Conservation (phyloP, 1,284 basidiomycete genomes). For the Tremellales sp. region DNA sequence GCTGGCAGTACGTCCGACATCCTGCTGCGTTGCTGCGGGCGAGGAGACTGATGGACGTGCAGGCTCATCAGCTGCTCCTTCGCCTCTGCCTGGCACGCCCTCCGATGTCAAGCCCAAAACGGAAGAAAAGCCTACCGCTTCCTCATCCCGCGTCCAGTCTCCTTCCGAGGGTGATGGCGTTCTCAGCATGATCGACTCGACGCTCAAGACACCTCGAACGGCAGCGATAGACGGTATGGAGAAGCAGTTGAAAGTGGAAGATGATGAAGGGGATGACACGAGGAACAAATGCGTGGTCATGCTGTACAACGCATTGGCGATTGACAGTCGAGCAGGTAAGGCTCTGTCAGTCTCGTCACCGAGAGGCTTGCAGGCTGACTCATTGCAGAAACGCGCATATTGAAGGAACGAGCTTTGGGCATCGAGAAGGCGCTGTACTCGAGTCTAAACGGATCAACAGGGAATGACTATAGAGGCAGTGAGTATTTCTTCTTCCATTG, state of each 20-base stretch:
- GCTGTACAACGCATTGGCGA: slow-evolving; percentile 83
- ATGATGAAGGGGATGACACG: slow-evolving; percentile 56
- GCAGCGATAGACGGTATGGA: slow-evolving; percentile 66
- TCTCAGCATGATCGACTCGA: slow-evolving; percentile 50
- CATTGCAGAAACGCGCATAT: slow-evolving; percentile 39
- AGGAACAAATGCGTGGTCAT: slow-evolving; percentile 86
- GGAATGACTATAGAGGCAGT: slow-evolving; percentile 49
- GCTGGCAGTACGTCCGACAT: slow-evolving; percentile 28
- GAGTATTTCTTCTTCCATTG: too few species aligned
- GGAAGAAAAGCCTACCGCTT: slow-evolving; percentile 6
- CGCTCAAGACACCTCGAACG: slow-evolving; percentile 54
- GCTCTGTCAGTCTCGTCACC: slow-evolving; percentile 22
- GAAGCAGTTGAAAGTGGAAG: slow-evolving; percentile 25
- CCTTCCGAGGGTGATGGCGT: slow-evolving; percentile 5
- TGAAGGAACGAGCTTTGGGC: slow-evolving; percentile 47
- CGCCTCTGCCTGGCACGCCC: slow-evolving; percentile 12
- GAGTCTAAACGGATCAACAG: slow-evolving; percentile 35
- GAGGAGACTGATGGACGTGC: slow-evolving; percentile 2
- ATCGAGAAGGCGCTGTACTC: slow-evolving; percentile 50
- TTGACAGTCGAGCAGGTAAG: slow-evolving; percentile 79
- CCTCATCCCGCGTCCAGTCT: slow-evolving; percentile 9
- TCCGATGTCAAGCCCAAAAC: neutral
- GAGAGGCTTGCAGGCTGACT: neutral
- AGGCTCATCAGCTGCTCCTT: slow-evolving; percentile 13
- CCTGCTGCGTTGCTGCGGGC: too few species aligned